These are phyloP conservation scores for Circinella minor DNA, from an alignment of 371 early-diverging fungal species.

Conservation along the genomic window DNA sequence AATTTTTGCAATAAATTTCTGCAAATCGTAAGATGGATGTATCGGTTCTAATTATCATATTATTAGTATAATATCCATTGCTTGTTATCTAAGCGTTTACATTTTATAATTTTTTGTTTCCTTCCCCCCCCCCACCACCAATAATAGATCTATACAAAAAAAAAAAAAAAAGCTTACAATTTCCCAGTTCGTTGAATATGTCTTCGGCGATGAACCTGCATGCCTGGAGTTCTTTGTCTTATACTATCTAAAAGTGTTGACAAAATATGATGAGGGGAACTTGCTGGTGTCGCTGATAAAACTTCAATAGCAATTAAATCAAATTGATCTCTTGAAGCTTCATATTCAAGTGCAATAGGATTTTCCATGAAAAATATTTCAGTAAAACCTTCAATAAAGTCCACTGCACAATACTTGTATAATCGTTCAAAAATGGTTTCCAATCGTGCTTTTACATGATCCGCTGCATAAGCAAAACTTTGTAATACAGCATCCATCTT, in stretches of 20 bases:
- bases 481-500: slow-evolving; percentile 49
- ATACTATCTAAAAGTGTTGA: slow-evolving; percentile 60
- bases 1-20: slow-evolving; percentile 59
- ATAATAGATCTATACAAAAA: not conserved
- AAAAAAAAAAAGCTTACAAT: slow-evolving; percentile 44
- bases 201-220: slow-evolving; percentile 37
- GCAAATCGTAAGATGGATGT: slow-evolving; percentile 64
- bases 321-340: slow-evolving; percentile 26
- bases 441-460: slow-evolving; percentile 55
- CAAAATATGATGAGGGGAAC: slow-evolving; percentile 59
- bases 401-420: slow-evolving; percentile 58
- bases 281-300: slow-evolving; percentile 54
- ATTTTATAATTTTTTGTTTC: too few species aligned
- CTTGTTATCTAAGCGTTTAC: too few species aligned
- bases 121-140: too few species aligned
- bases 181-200: slow-evolving; percentile 57
- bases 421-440: slow-evolving; percentile 62
- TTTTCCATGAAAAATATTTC: slow-evolving; percentile 69
- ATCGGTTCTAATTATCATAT: slow-evolving; percentile 49
- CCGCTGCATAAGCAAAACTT: slow-evolving; percentile 49
- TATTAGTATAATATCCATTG: too few species aligned
- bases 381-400: slow-evolving; percentile 67
- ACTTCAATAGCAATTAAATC: slow-evolving; percentile 54
- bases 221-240: slow-evolving; percentile 58
- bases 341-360: slow-evolving; percentile 50